These are phyloP conservation scores for Talaromyces nanjingensis DNA, from an alignment of 495 filamentous ascomycete genomes.

Conservation along the genomic window DNA sequence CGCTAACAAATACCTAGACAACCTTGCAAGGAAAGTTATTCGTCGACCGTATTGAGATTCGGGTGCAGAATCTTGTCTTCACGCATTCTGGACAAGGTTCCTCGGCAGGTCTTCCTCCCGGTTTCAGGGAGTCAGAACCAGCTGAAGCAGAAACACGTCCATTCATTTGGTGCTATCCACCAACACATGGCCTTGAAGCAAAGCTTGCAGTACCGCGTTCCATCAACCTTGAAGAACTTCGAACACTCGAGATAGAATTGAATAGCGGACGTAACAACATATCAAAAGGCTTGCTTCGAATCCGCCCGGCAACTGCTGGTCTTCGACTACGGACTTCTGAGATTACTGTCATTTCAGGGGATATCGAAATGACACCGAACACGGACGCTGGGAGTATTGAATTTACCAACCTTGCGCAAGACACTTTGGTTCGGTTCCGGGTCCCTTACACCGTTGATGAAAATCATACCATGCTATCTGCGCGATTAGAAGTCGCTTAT, in stretches of 20 bases:
- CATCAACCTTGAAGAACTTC: conserved; percentile 69
- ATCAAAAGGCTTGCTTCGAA: conserved; percentile 56
- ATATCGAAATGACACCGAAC: conserved; percentile 47
- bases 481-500: conserved; percentile 74
- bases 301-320: conserved; percentile 80
- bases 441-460: conserved; percentile 86
- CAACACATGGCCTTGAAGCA: conserved; percentile 39
- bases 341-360: conserved; percentile 48
- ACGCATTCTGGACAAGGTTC: conserved; percentile 25
- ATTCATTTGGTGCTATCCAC: conserved; percentile 46
- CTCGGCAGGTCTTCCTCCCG: conserved; percentile 26
- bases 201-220: conserved; percentile 36
- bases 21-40: conserved; percentile 70
- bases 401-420: conserved; percentile 46
- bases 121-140: conserved; percentile 35
- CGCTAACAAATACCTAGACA: conserved; percentile 33
- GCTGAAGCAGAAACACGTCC: conserved; percentile 28
- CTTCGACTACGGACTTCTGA: conserved; percentile 74
- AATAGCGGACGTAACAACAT: conserved; percentile 73
- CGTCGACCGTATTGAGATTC: conserved; percentile 64
- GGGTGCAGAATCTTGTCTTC: conserved; percentile 63
- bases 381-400: conserved; percentile 60
- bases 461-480: conserved; percentile 60
- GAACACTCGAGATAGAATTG: conserved; percentile 67
- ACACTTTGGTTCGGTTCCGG: conserved; percentile 47